These are phyloP conservation scores for Gaillardinia entomophila DNA, from an alignment of 805 yeast species.

Conservation along the genomic window DNA sequence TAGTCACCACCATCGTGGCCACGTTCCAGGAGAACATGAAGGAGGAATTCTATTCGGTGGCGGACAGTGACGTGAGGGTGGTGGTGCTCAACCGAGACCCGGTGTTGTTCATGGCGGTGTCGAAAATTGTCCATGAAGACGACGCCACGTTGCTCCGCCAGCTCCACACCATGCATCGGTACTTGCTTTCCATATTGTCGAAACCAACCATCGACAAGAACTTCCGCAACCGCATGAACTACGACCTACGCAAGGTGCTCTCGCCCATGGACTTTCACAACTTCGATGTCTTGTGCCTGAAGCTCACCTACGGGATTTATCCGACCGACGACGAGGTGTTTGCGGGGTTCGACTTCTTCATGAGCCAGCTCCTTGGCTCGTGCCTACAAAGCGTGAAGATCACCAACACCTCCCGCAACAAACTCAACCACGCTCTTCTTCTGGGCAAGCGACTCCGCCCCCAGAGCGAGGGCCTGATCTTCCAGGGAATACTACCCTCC, in stretches of 20 bases:
- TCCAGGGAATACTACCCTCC: not conserved
- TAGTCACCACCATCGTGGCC: conserved; percentile 72
- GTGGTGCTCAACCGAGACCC: conserved; percentile 63
- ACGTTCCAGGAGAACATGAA: conserved; percentile 48
- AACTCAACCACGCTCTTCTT: conserved; percentile 51
- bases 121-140: conserved; percentile 44
- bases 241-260: conserved; percentile 71
- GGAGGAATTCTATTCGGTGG: conserved; percentile 45
- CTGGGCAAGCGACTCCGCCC: conserved; percentile 14
- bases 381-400: conserved; percentile 37
- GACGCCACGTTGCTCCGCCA: conserved; percentile 37
- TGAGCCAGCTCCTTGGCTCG: conserved; percentile 23
- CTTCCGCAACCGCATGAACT: conserved; percentile 67
- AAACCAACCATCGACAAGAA: conserved; percentile 67
- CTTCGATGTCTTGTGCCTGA: conserved; percentile 50
- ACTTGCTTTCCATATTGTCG: conserved; percentile 76
- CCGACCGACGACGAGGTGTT: conserved; percentile 2
- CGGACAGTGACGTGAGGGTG: conserved; percentile 45
- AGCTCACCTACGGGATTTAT: conserved; percentile 28
- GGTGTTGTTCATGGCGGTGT: conserved; percentile 65
- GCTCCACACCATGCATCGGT: conserved; percentile 67
- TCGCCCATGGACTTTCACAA: conserved; percentile 72
- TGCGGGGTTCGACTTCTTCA: conserved; percentile 18
- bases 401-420: conserved; percentile 49
- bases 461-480: not conserved